A percentile compares a stretch with the other conserved stretches of the same genome.
Evolutionary conservation across 2,329 filamentous ascomycete genomes (phyloP).

Genomic region (Amauroascus verrucosus): DNA sequence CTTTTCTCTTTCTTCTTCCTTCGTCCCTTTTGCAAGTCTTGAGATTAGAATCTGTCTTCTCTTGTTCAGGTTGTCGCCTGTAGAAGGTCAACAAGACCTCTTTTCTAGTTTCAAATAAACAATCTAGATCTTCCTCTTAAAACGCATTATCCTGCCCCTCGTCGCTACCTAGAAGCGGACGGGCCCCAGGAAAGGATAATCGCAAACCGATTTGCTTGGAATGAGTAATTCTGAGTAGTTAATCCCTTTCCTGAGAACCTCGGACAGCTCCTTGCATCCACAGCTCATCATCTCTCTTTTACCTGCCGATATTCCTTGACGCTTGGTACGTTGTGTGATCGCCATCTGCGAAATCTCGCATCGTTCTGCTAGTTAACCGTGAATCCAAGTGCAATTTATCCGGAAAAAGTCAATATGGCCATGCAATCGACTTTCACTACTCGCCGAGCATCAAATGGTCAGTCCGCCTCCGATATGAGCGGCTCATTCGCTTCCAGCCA

Average conservation of each 20-base stretch:
- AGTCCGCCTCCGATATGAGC: neutral
- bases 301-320: neutral
- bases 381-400: neutral
- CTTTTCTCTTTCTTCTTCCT: neutral
- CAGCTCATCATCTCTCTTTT: neutral
- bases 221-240: neutral
- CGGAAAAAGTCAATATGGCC: conserved; percentile 4
- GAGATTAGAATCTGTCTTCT: neutral
- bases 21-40: neutral
- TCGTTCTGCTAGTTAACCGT: neutral
- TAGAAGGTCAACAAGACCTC: neutral
- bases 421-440: conserved; percentile 4
- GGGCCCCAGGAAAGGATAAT: neutral
- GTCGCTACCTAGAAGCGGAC: conserved; percentile 1
- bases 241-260: neutral
- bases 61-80: neutral
- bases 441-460: conserved; percentile 4
- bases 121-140: neutral
- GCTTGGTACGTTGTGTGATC: neutral
- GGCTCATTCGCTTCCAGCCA: neutral
- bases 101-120: neutral
- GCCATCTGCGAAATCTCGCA: neutral
- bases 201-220: conserved; percentile 2
- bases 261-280: conserved; percentile 8
- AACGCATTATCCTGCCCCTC: neutral